Conservation (phyloP, 257 asterid species). For the Buddleja alternifolia region DNA sequence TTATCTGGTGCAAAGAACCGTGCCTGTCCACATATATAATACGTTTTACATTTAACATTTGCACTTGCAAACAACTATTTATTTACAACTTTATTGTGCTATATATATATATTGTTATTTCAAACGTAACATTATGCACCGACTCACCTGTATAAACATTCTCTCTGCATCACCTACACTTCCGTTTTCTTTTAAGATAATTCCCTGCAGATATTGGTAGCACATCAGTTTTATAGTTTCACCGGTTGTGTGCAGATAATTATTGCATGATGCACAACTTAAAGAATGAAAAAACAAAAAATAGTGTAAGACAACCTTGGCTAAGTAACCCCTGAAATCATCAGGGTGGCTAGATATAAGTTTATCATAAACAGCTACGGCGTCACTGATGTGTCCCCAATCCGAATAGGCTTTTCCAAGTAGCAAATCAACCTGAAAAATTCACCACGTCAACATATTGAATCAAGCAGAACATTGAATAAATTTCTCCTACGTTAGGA, state of each 20-base stretch:
- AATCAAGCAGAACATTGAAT: not conserved
- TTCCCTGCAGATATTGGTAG: conserved; percentile 60
- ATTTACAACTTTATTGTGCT: too few species aligned
- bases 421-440: conserved; percentile 79
- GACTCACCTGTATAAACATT: conserved; percentile 89
- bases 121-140: not conserved
- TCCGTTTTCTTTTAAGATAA: conserved; percentile 82
- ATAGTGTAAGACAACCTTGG: conserved; percentile 60
- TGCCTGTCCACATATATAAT: conserved; percentile 55
- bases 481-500: not conserved
- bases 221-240: not conserved
- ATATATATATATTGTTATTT: not conserved
- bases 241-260: conserved; percentile 8
- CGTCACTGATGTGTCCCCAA: conserved; percentile 96
- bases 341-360: conserved; percentile 79
- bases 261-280: conserved; percentile 6
- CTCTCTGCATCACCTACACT: conserved; percentile 90
- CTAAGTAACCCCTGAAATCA: conserved; percentile 96
- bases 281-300: too few species aligned
- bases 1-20: conserved; percentile 84
- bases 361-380: conserved; percentile 80
- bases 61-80: not conserved
- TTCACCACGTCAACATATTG: conserved; percentile 5
- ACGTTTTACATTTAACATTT: not conserved
- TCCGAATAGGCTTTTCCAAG: conserved; percentile 94